Evolutionary conservation across 805 yeast genomes (phyloP).

Genomic region (Suhomyces sp.): DNA sequence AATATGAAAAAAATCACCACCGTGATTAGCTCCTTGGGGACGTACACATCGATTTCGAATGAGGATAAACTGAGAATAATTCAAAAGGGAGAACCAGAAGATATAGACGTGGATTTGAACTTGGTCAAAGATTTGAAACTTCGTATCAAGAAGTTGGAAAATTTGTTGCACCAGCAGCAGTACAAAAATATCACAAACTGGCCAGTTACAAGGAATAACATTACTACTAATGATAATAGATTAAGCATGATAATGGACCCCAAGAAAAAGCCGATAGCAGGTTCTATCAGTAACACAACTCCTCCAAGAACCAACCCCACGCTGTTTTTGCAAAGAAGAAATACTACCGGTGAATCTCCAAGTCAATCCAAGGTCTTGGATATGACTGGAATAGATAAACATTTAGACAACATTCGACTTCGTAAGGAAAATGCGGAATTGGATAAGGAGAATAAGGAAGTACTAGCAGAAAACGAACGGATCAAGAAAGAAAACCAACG

Average conservation of each 20-base stretch:
- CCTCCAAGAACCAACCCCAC: slow-evolving; percentile 24
- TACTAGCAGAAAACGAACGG: neutral
- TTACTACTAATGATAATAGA: slow-evolving; percentile 1
- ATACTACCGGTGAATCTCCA: slow-evolving; percentile 5
- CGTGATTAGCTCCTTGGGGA: slow-evolving; percentile 30
- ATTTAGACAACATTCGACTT: slow-evolving; percentile 41
- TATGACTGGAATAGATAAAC: slow-evolving; percentile 41
- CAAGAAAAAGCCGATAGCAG: slow-evolving; percentile 11
- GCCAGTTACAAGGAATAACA: slow-evolving; percentile 32
- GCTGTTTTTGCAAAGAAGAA: slow-evolving; percentile 22
- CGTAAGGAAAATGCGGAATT: slow-evolving; percentile 29
- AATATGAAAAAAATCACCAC: slow-evolving; percentile 37
- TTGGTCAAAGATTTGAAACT: slow-evolving; percentile 62
- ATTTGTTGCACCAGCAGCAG: slow-evolving; percentile 71
- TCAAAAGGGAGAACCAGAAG: slow-evolving; percentile 15
- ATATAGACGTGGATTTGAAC: slow-evolving; percentile 35
- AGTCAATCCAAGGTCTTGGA: slow-evolving; percentile 25
- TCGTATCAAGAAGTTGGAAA: slow-evolving; percentile 75
- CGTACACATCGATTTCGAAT: slow-evolving; percentile 23
- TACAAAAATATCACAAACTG: slow-evolving; percentile 51
- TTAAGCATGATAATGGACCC: slow-evolving; percentile 11
- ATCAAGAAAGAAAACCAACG: slow-evolving; percentile 1
- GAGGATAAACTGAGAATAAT: slow-evolving; percentile 17
- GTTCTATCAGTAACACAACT: too few relatives aligned
- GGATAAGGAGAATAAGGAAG: neutral